Evolutionary conservation across 192 early-diverging fungal genomes (phyloP).

Genomic region (Chytriomyces sp.): DNA sequence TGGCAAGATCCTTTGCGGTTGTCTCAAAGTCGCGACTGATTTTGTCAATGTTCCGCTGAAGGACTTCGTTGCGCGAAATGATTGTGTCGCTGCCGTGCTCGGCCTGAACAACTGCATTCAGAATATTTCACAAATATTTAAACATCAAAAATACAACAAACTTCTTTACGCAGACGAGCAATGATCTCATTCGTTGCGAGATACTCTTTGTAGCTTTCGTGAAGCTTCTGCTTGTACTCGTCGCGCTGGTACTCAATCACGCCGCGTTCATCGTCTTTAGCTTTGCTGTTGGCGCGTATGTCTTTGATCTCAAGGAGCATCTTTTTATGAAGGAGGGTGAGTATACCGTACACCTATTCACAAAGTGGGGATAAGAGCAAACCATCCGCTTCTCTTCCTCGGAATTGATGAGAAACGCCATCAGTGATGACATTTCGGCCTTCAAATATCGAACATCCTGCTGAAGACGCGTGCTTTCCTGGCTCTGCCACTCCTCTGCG

Average conservation of each 20-base stretch:
- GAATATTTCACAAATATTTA: too few species aligned
- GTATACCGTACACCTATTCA: too few species aligned
- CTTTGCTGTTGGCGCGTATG: slow-evolving; percentile 30
- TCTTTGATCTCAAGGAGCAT: slow-evolving; percentile 48
- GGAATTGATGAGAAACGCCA: slow-evolving; percentile 64
- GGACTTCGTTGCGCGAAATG: slow-evolving; percentile 53
- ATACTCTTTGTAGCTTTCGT: slow-evolving; percentile 60
- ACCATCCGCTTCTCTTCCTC: slow-evolving; percentile 63
- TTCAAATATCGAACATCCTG: slow-evolving; percentile 58
- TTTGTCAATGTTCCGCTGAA: slow-evolving; percentile 59
- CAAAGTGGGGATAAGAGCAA: too few species aligned
- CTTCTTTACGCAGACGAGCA: slow-evolving; percentile 50
- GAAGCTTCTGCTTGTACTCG: slow-evolving; percentile 56
- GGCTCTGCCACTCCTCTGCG: slow-evolving; percentile 65
- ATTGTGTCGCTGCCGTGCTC: slow-evolving; percentile 54
- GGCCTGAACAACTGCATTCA: slow-evolving; percentile 5
- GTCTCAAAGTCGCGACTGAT: slow-evolving; percentile 59
- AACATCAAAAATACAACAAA: too few species aligned
- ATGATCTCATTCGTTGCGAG: slow-evolving; percentile 59
- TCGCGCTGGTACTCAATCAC: slow-evolving; percentile 34
- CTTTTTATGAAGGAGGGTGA: slow-evolving; percentile 26
- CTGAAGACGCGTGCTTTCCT: slow-evolving; percentile 54
- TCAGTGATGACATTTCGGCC: slow-evolving; percentile 56
- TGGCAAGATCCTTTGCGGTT: slow-evolving; percentile 50
- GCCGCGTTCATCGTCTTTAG: slow-evolving; percentile 39